Conservation (phyloP, 2,329 filamentous ascomycete genomes). For the Diplodia sapinea region DNA sequence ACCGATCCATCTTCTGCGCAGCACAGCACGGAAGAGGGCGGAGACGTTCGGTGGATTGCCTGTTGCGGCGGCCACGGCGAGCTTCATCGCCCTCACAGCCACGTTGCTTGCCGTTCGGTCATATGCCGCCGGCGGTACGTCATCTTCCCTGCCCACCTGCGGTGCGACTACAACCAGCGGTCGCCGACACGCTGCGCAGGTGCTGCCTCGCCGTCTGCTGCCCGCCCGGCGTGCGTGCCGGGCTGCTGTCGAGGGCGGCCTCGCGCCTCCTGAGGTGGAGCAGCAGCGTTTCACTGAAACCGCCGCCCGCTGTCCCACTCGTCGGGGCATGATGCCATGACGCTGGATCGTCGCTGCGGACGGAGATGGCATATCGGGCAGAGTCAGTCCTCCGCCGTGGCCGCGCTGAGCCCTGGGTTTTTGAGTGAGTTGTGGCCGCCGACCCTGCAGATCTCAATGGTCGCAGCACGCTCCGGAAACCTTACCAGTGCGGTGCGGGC, state of each 20-base stretch:
- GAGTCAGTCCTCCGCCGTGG: slow-evolving; percentile 13
- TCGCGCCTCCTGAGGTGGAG: slow-evolving; percentile 24
- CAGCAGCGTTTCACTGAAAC: slow-evolving; percentile 28
- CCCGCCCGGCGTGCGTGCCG: slow-evolving; percentile 5
- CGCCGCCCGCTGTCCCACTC: slow-evolving; percentile 25
- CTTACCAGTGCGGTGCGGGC: slow-evolving; percentile 14
- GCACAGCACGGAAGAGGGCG: slow-evolving; percentile 18
- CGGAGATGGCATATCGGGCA: slow-evolving; percentile 24
- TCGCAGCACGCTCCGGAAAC: slow-evolving; percentile 13
- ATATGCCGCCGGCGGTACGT: slow-evolving; percentile 30
- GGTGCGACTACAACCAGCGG: background rate
- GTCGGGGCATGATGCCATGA: slow-evolving; percentile 13
- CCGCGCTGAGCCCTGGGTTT: slow-evolving; percentile 2
- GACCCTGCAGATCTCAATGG: slow-evolving; percentile 30
- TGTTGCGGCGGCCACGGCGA: background rate
- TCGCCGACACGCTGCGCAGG: background rate
- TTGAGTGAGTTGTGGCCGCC: slow-evolving; percentile 20
- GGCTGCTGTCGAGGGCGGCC: background rate
- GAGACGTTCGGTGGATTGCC: slow-evolving; percentile 23
- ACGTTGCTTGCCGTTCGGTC: slow-evolving; percentile 26
- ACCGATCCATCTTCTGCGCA: slow-evolving; percentile 28
- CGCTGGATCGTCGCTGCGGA: slow-evolving; percentile 10
- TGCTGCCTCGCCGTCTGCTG: background rate
- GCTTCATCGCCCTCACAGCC: slow-evolving; percentile 28
- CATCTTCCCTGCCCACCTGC: slow-evolving; percentile 27